Evolutionary conservation across 257 asterid genomes (phyloP).

Genomic region (Solanum dulcamara): DNA sequence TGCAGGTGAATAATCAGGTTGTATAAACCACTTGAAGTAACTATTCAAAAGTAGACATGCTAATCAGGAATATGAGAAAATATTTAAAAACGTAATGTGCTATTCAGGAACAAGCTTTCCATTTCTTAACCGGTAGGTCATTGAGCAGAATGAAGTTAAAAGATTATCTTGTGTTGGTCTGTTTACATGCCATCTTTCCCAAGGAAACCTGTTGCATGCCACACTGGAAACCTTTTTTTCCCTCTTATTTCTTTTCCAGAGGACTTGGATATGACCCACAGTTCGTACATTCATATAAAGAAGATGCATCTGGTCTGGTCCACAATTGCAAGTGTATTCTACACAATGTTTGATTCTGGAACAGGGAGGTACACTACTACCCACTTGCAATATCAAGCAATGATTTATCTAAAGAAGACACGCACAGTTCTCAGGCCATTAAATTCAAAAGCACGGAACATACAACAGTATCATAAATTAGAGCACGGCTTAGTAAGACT

Average conservation of each 20-base stretch:
- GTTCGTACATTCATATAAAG: neutral
- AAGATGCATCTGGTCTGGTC: neutral
- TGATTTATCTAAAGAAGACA: neutral
- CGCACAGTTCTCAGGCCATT: neutral
- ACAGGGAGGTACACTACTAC: neutral
- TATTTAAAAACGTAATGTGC: neutral
- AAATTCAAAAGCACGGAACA: neutral
- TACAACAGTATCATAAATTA: neutral
- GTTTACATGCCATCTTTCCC: neutral
- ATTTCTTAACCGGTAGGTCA: neutral
- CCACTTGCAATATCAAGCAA: neutral
- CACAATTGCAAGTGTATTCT: neutral
- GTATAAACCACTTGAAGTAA: neutral
- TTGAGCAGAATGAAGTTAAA: neutral
- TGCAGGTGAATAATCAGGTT: neutral
- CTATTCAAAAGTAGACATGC: neutral
- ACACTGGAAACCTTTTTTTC: neutral
- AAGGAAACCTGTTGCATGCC: neutral
- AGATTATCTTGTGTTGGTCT: neutral
- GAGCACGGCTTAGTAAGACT: neutral
- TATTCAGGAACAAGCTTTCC: neutral
- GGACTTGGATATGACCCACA: neutral
- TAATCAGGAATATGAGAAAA: neutral
- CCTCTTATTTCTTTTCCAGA: neutral
- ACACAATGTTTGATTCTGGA: neutral